phyloP scores from a whole-genome alignment of 2,329 filamentous ascomycete species.

The Apiospora sp. region DNA sequence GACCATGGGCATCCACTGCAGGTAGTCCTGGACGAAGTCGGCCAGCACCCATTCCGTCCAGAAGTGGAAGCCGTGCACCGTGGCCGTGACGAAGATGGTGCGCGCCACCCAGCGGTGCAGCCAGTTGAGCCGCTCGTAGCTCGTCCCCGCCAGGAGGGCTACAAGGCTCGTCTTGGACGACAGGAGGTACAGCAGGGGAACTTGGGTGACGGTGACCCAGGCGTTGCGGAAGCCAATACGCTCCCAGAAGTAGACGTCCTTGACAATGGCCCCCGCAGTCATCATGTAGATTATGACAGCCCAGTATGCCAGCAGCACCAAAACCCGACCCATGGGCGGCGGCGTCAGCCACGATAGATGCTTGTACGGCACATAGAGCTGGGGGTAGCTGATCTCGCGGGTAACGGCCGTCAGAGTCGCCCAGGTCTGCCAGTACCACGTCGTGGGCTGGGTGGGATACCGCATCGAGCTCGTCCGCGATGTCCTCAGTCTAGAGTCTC shows the following conservation, averaged over 20 bases:
- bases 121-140: slow-evolving; percentile 77
- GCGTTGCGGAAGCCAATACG: slow-evolving; percentile 73
- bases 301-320: slow-evolving; percentile 65
- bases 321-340: slow-evolving; percentile 62
- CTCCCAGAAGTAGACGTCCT: slow-evolving; percentile 67
- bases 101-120: slow-evolving; percentile 76
- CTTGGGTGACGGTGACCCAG: slow-evolving; percentile 70
- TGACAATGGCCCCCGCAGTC: slow-evolving; percentile 54
- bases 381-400: slow-evolving; percentile 65
- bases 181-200: slow-evolving; percentile 70
- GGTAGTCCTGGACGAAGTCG: slow-evolving; percentile 65
- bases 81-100: slow-evolving; percentile 72
- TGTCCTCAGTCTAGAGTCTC: slow-evolving; percentile 52
- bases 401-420: slow-evolving; percentile 65
- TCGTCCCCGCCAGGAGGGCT: slow-evolving; percentile 67
- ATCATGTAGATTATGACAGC: slow-evolving; percentile 66
- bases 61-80: slow-evolving; percentile 76
- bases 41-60: slow-evolving; percentile 68
- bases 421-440: slow-evolving; percentile 57
- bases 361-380: slow-evolving; percentile 56
- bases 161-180: slow-evolving; percentile 66
- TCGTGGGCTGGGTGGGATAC: slow-evolving; percentile 61
- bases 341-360: slow-evolving; percentile 65
- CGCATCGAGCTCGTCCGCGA: slow-evolving; percentile 52
- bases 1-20: slow-evolving; percentile 69